Evolutionary conservation across 495 filamentous ascomycete species (phyloP).

Genomic region (Talaromyces nanjingensis): DNA sequence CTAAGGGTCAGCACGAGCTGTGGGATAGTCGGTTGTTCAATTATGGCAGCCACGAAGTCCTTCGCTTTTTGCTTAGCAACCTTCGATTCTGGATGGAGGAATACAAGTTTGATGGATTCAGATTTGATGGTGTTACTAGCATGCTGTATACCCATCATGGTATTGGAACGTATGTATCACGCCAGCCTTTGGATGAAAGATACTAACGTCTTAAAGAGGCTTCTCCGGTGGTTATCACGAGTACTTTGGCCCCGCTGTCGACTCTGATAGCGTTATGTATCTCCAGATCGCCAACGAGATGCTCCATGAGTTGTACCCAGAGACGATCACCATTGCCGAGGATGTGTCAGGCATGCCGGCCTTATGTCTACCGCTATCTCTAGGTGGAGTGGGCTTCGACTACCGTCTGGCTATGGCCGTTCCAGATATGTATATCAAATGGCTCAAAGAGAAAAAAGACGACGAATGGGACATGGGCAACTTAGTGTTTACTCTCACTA

Average conservation of each 20-base stretch:
- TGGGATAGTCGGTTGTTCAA: constrained; percentile 98
- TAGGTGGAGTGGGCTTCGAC: constrained; percentile 93
- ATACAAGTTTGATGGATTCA: constrained; percentile 92
- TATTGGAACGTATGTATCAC: constrained; percentile 81
- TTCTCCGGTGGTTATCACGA: constrained; percentile 98
- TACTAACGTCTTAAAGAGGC: constrained; percentile 48
- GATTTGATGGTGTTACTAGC: constrained; percentile 96
- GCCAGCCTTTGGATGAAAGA: constrained; percentile 5
- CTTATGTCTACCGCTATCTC: constrained; percentile 72
- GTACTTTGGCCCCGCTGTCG: constrained; percentile 89
- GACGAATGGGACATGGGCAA: constrained; percentile 87
- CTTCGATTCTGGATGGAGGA: constrained; percentile 99
- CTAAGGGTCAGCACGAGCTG: constrained; percentile 75
- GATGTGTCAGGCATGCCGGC: constrained; percentile 98
- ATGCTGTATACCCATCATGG: constrained; percentile 97
- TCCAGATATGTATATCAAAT: constrained; percentile 98
- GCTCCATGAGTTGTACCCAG: constrained; percentile 82
- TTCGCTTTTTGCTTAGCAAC: constrained; percentile 91
- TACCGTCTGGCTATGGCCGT: constrained; percentile 97
- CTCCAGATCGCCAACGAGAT: constrained; percentile 96
- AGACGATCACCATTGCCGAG: constrained; percentile 85
- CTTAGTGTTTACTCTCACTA: constrained; percentile 80
- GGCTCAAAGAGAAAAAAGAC: constrained; percentile 88
- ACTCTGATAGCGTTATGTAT: constrained; percentile 93
- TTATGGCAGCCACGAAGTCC: constrained; percentile 89